Evolutionary conservation across 495 filamentous ascomycete genomes (phyloP).

Genomic region (Corynascus novoguineensis): DNA sequence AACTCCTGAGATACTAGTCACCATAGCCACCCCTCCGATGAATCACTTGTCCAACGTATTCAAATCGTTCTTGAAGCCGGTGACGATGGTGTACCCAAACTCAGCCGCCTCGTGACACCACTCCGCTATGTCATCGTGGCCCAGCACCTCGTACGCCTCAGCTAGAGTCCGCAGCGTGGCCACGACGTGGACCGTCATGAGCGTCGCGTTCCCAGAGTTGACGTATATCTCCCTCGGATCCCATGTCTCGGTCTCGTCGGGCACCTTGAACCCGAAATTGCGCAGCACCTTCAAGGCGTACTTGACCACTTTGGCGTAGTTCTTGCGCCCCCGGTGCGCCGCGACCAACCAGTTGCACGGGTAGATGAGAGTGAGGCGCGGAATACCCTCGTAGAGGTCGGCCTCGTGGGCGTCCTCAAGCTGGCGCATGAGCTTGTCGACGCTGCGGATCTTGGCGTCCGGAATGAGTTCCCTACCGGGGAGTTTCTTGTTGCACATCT

Average conservation of each 20-base stretch:
- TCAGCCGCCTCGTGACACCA: slow-evolving; percentile 30
- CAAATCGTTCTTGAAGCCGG: slow-evolving; percentile 35
- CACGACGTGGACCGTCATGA: slow-evolving; percentile 40
- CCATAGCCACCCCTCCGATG: too few relatives aligned
- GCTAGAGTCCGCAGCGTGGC: slow-evolving; percentile 33
- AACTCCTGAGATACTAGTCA: too few relatives aligned
- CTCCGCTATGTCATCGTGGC: slow-evolving; percentile 24
- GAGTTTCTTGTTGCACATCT: slow-evolving; percentile 22
- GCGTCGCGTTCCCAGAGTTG: slow-evolving; percentile 17
- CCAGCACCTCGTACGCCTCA: slow-evolving; percentile 31
- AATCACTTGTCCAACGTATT: slow-evolving; percentile 17
- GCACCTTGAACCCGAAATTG: slow-evolving; percentile 41
- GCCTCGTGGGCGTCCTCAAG: slow-evolving; percentile 37
- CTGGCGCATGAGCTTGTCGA: slow-evolving; percentile 30
- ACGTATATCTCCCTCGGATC: slow-evolving; percentile 26
- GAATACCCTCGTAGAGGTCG: slow-evolving; percentile 32
- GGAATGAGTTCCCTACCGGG: slow-evolving; percentile 23
- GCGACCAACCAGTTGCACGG: slow-evolving; percentile 39
- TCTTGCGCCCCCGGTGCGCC: slow-evolving; percentile 35
- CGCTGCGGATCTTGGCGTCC: slow-evolving; percentile 26
- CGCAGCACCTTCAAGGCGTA: slow-evolving; percentile 34
- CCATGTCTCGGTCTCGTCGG: slow-evolving; percentile 24
- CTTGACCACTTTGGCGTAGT: slow-evolving; percentile 35
- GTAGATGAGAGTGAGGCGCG: slow-evolving; percentile 39
- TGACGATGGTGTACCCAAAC: slow-evolving; percentile 37